phyloP scores from a whole-genome alignment of 768 basidiomycete species.

The Phaeolepiota aurea region DNA sequence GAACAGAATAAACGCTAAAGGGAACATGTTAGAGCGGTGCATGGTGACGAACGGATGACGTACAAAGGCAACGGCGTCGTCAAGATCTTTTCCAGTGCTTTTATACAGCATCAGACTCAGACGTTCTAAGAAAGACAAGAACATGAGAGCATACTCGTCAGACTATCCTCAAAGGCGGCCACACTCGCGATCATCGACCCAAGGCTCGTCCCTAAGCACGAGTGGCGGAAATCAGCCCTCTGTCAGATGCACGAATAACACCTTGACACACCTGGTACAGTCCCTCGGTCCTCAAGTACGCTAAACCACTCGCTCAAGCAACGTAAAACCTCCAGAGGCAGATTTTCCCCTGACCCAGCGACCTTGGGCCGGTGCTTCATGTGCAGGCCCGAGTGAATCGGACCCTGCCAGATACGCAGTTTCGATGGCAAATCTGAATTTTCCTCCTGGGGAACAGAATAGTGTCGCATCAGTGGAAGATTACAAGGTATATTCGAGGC shows the following conservation, averaged over 20 bases:
- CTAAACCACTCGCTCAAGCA: constrained; percentile 52
- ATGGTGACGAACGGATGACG: too few relatives aligned
- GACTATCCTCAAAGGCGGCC: constrained; percentile 44
- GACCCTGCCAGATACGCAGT: constrained; percentile 26
- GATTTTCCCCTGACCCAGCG: constrained; percentile 40
- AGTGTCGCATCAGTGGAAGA: not conserved
- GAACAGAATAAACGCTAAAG: constrained; percentile 51
- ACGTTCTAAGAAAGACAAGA: not conserved
- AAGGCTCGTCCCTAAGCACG: constrained; percentile 33
- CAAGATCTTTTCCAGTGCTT: constrained; percentile 51
- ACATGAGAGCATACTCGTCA: constrained; percentile 42
- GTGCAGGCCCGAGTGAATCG: constrained; percentile 21
- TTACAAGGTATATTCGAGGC: not conserved
- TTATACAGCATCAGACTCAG: not conserved
- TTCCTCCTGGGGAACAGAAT: constrained; percentile 8
- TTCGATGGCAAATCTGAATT: constrained; percentile 8
- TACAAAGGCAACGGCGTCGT: constrained; percentile 63
- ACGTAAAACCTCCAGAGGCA: constrained; percentile 48
- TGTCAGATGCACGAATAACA: too few relatives aligned
- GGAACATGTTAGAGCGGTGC: constrained; percentile 4
- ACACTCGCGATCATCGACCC: constrained; percentile 41
- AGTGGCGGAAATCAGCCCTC: too few relatives aligned
- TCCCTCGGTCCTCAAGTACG: constrained; percentile 48
- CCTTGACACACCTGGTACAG: constrained; percentile 36
- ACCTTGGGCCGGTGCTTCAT: constrained; percentile 26